A percentile compares a stretch with the other conserved stretches of the same genome.
These are phyloP conservation scores for Pichia sp. DNA, from an alignment of 1,139 yeast species.

Conservation along the genomic window DNA sequence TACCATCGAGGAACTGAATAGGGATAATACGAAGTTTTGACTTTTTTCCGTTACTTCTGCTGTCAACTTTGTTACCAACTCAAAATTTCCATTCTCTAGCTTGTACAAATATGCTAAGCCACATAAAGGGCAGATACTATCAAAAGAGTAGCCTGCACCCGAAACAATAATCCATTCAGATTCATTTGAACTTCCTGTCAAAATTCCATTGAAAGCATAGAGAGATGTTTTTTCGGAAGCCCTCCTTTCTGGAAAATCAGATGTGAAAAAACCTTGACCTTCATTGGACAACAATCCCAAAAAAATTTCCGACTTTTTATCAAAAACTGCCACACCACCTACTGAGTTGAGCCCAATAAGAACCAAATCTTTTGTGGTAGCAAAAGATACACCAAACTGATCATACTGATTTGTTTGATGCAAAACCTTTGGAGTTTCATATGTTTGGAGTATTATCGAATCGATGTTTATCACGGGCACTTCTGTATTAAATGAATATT, in stretches of 20 bases:
- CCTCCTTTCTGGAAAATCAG: neutral
- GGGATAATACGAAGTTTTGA: constrained; percentile 10
- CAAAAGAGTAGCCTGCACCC: constrained; percentile 23
- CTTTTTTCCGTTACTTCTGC: constrained; percentile 10
- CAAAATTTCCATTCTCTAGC: neutral
- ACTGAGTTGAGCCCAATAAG: constrained; percentile 34
- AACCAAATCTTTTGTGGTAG: constrained; percentile 24
- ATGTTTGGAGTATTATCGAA: constrained; percentile 11
- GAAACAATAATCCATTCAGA: constrained; percentile 31
- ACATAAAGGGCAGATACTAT: constrained; percentile 29
- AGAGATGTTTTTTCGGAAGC: constrained; percentile 28
- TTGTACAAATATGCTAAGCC: constrained; percentile 39
- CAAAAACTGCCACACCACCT: constrained; percentile 34
- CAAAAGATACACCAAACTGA: constrained; percentile 35
- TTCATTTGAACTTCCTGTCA: constrained; percentile 23
- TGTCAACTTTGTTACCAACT: constrained; percentile 18
- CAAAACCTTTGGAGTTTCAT: constrained; percentile 26
- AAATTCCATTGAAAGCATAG: constrained; percentile 32
- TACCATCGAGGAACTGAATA: constrained; percentile 23
- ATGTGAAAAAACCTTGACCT: neutral
- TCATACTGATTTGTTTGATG: constrained; percentile 32
- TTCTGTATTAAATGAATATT: too few species aligned
- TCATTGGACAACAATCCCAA: neutral
- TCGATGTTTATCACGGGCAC: constrained; percentile 16
- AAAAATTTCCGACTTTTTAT: constrained; percentile 16